Base-by-base conservation (phyloP, 495 filamentous ascomycete species). In the Durotheca rogersii region DNA sequence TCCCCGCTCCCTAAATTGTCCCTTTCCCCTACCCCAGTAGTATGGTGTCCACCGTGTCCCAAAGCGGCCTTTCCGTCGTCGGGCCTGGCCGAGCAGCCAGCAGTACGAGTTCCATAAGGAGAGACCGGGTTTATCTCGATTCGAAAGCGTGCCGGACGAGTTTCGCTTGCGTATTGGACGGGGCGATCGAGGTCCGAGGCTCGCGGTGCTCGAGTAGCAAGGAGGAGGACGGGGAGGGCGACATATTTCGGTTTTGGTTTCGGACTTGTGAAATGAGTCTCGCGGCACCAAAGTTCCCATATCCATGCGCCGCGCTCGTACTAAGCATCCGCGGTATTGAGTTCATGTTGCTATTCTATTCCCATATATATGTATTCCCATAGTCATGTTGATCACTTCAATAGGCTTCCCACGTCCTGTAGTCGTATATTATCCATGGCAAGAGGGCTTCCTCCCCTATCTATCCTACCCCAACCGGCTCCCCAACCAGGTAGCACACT, bases 391-490 rank as follows among this genome's bases (percentile, higher is more conserved):
- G 41, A 35, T 58, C 14, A 65, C 41, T 17, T 56, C 7, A 67
- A 36, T 20, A 67, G 21, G 11, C 56, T 56, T 15, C 65, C 65
- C 17, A 67, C 62, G 12, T 67, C 65, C 31, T 67, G 65, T 6
- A 67, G 41, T 11, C 60, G 53, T 56, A 67, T 64, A 34, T 62
- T 56, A 36, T 67, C 62, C 38, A 64, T 64, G 1, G 45, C 38
- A 4, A 55, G 38, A 12, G 54, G 32, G 11, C 52, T 56, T 5
- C 51, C 51, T 16, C 62, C 62, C 34, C 65, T 57, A 49, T 69
- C 67, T 46, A 67, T 58, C 23, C 67, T 41, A 4, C 67, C 67
- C 67, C 67, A 69, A 19, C 67, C 67, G 4, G 45, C 62, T 15
- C 67, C 67, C 67, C 67, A 69, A 23, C 64, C 65, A 7, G 67